Percentiles rank a stretch among this genome's conserved stretches.
Conservation (phyloP, 1,139 yeast genomes). For the Geotrichum klebahnii region DNA sequence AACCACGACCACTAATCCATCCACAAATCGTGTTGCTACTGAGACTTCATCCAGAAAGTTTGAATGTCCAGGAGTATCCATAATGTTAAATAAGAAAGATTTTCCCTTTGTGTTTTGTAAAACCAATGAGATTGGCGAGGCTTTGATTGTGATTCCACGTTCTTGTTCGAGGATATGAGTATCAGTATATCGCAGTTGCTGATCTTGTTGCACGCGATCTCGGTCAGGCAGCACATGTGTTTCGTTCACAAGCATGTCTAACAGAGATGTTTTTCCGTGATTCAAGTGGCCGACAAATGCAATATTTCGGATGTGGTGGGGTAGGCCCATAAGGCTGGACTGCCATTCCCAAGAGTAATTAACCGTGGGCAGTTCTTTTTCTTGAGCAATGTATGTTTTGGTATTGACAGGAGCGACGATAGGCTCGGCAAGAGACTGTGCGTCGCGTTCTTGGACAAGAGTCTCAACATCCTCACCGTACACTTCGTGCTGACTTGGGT, state of each 20-base stretch:
- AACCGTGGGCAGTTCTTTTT: constrained; percentile 53
- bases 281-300: constrained; percentile 77
- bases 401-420: constrained; percentile 55
- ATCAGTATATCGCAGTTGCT: constrained; percentile 62
- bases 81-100: constrained; percentile 56
- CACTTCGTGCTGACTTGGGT: constrained; percentile 43
- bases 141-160: constrained; percentile 65
- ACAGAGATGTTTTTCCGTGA: constrained; percentile 80
- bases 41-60: constrained; percentile 75
- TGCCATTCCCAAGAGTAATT: constrained; percentile 63
- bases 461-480: constrained; percentile 64
- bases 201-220: constrained; percentile 38
- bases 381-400: constrained; percentile 50
- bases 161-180: constrained; percentile 64
- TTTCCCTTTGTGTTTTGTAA: constrained; percentile 53
- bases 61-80: constrained; percentile 91
- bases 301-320: constrained; percentile 71
- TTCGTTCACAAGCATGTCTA: constrained; percentile 64
- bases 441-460: constrained; percentile 54
- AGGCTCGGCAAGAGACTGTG: constrained; percentile 57
- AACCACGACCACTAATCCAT: constrained; percentile 65
- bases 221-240: constrained; percentile 49
- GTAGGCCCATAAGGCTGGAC: constrained; percentile 48
- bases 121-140: constrained; percentile 60
- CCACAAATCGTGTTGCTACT: constrained; percentile 56